Base-by-base conservation (phyloP, 352 stramenopile genomes). In the Phytophthora palmivora region DNA sequence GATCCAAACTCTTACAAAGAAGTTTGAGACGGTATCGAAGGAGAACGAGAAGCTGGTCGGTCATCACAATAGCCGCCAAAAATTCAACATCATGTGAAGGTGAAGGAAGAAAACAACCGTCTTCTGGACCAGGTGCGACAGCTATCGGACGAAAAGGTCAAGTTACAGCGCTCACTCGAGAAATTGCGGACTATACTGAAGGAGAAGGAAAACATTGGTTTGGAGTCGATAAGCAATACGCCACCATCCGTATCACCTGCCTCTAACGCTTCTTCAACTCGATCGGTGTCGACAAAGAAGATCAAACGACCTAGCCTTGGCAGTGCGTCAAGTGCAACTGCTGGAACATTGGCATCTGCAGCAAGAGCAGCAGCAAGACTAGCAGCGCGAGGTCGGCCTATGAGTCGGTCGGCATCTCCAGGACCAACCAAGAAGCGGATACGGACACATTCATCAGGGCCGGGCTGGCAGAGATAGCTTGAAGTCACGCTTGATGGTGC, bases 81-180 rank as follows among this genome's bases (percentile, higher is more conserved):
- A 65, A 94, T 94, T 58, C 85, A 94, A 52, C 82, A 94, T 30
- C 83, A 94, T 44, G 78, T 82, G 45, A 87, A 84, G 42, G 78
- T 94, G 15, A 94, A 94, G 52, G 85, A 92, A 28, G 82, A 94
- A 50, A 91, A 91, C 64, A 94, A 94, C 37, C 76, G 82, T 19
- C 58, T 94, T 15, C 57, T 89, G n/a, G 66, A 81, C 14, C 78
- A 91, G n/a, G 74, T 94, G 18, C 77, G 76, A 8, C 71, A 83
- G 18, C 62, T 92, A 38, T 88, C 79, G 4, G 81, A 91, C 12
- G 76, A 89, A 15, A 87, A 88, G 46, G 67, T 75, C 30, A 85
- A 84, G 52, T 48, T 92, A 15, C 67, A 86, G 48, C 70, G 72
- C 0, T 63, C 63, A 5, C 41, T 90, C 11, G 61, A 82, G 54